phyloP scores from a whole-genome alignment of 2,329 filamentous ascomycete species.

The Arthrinium puccinioides region DNA sequence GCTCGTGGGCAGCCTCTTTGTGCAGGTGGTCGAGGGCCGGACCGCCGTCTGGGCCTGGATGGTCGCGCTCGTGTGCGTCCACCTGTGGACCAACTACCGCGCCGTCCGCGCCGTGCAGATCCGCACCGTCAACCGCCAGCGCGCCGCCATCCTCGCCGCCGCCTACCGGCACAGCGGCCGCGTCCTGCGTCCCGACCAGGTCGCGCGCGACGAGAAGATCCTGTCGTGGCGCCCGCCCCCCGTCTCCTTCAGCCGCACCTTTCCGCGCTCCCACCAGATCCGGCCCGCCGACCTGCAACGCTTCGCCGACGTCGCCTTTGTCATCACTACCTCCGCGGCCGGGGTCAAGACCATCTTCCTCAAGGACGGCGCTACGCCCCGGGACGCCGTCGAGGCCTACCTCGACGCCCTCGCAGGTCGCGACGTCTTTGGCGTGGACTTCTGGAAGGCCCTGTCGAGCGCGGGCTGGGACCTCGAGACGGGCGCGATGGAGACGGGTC shows the following conservation, averaged over 20 bases:
- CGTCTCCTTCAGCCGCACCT: constrained; percentile 30
- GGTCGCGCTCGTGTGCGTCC: constrained; percentile 63
- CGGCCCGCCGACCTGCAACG: constrained; percentile 32
- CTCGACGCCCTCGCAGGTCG: constrained; percentile 16
- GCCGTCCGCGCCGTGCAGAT: constrained; percentile 81
- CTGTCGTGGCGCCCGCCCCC: constrained; percentile 44
- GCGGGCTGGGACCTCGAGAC: constrained; percentile 61
- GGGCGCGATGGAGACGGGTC: constrained; percentile 58
- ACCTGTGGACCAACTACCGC: constrained; percentile 78
- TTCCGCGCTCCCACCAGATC: constrained; percentile 13
- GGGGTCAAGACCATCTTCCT: constrained; percentile 51
- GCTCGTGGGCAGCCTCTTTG: constrained; percentile 73
- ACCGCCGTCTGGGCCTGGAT: constrained; percentile 68
- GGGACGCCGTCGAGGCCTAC: constrained; percentile 28
- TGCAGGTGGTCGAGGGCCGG: constrained; percentile 66
- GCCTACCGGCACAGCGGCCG: constrained; percentile 41
- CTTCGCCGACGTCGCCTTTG: constrained; percentile 47
- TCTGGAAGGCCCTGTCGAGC: constrained; percentile 34
- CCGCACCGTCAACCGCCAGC: constrained; percentile 77
- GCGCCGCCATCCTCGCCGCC: constrained; percentile 69
- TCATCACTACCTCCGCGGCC: constrained; percentile 47
- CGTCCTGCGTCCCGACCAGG: constrained; percentile 57
- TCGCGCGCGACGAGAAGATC: constrained; percentile 58
- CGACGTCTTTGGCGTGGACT: constrained; percentile 17
- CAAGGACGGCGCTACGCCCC: constrained; percentile 46